Evolutionary conservation across 2,329 filamentous ascomycete genomes (phyloP).

Genomic region (Xylaria multiplex): DNA sequence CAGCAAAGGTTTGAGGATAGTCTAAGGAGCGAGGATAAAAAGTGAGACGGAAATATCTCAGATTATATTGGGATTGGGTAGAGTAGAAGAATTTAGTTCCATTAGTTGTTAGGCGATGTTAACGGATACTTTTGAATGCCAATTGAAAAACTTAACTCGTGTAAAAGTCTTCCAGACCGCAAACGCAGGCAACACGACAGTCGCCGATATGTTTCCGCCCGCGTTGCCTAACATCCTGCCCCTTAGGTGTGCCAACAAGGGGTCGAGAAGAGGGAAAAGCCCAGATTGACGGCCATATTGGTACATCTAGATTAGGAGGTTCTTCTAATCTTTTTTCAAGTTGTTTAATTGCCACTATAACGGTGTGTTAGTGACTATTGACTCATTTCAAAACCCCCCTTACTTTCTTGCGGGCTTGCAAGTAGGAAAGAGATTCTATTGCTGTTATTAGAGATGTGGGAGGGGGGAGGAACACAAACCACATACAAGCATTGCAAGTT

Average conservation of each 20-base stretch:
- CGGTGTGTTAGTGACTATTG: constrained; percentile 2
- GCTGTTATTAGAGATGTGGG: neutral
- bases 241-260: constrained; percentile 45
- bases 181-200: constrained; percentile 44
- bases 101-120: neutral
- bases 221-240: constrained; percentile 30
- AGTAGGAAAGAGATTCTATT: neutral
- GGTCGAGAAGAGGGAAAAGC: constrained; percentile 47
- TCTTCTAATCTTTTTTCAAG: constrained; percentile 61
- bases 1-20: constrained; percentile 42
- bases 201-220: constrained; percentile 47
- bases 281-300: constrained; percentile 50
- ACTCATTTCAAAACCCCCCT: neutral
- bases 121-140: neutral
- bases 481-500: constrained; percentile 66
- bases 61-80: neutral
- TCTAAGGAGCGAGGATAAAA: constrained; percentile 19
- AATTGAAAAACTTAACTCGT: constrained; percentile 3
- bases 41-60: neutral
- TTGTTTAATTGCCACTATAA: constrained; percentile 69
- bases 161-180: constrained; percentile 44
- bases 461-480: neutral
- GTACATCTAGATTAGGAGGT: constrained; percentile 34
- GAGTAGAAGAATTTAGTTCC: neutral
- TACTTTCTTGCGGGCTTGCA: neutral